Base-by-base conservation (phyloP, 176 grass and related monocot genomes). In the Aechmea fasciata region DNA sequence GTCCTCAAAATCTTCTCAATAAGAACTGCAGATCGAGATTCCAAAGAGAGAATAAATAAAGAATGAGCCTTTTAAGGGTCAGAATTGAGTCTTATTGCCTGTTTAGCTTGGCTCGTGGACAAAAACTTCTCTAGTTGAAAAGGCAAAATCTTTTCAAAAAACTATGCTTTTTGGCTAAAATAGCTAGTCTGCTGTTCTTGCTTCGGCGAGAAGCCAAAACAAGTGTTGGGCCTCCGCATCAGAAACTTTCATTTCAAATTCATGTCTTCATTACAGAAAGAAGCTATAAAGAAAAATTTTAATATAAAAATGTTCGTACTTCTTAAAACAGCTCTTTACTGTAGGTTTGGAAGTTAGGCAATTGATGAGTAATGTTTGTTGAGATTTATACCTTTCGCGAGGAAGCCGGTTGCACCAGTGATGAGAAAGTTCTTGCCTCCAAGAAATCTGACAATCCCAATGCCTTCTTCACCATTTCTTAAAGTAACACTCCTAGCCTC, bases 391-490 rank as follows among this genome's bases (percentile, higher is more conserved):
- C 93, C 93, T 90, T 96, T 96, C 0, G 83, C 89, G 12, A 96
- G 79, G 84, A 96, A 96, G 2, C 93, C 93, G 26, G 89, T 96
- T 22, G 85, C 93, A 20, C 93, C 93, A 12, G 93, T 96, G 63
- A 96, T 66, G 67, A 96, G 86, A 28, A 96, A 89, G 64, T 89
- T 77, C 87, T 96, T 96, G 57, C 74, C 81, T 3, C 81, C 74
- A 15, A 96, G 84, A 41, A 96, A 92, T 55, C 78, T 73, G 3
- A 48, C 73, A 59, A 96, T 78, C 12, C 89, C 93, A 23, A 96
- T 82, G 20, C 93, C 89, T 2, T 71, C 77, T 12, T 51, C 49
- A 62, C 49, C 22, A 14, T 55, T 57, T 63, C 48, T 55, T 20
- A 57, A 5, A 63, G 68, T 3, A 0, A 17, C 10, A 69, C 25